Conservation (phyloP, 1,284 basidiomycete species). For the Fomitopsis betulina region DNA sequence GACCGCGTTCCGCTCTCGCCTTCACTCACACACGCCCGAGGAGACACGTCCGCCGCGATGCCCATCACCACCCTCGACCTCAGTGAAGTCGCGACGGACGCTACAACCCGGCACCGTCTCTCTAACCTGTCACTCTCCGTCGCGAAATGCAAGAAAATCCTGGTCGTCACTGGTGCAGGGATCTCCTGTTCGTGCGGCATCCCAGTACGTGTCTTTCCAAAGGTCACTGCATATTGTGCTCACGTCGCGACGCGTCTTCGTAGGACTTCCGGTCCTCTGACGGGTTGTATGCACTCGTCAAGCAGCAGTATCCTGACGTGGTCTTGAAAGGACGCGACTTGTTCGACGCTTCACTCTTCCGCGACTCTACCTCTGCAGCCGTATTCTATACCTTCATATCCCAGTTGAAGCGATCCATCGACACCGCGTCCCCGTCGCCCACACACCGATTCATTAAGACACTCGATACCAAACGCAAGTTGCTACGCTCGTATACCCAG, state of each 20-base stretch:
- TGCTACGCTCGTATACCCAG: slow-evolving; percentile 90
- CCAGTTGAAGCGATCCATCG: slow-evolving; percentile 80
- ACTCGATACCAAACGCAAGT: slow-evolving; percentile 79
- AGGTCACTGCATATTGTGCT: not conserved
- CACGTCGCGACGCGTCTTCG: not conserved
- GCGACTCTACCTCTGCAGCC: slow-evolving; percentile 79
- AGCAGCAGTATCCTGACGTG: slow-evolving; percentile 76
- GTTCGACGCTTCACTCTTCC: slow-evolving; percentile 85
- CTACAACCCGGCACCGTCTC: slow-evolving; percentile 53
- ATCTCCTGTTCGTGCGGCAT: slow-evolving; percentile 93
- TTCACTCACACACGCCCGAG: slow-evolving; percentile 4
- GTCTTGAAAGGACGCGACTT: slow-evolving; percentile 87
- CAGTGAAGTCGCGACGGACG: slow-evolving; percentile 38
- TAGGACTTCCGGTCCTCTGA: slow-evolving; percentile 90
- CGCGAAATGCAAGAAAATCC: slow-evolving; percentile 78
- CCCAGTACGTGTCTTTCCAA: slow-evolving; percentile 57
- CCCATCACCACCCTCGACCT: slow-evolving; percentile 50
- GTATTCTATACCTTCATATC: slow-evolving; percentile 95
- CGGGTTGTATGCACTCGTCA: slow-evolving; percentile 86
- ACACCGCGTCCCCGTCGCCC: slow-evolving; percentile 74
- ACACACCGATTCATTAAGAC: slow-evolving; percentile 89
- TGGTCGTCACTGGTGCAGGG: slow-evolving; percentile 88
- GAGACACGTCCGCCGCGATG: slow-evolving; percentile 1
- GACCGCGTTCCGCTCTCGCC: not conserved
- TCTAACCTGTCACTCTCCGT: slow-evolving; percentile 69